A percentile compares a stretch with the other conserved stretches of the same genome.
Evolutionary conservation across 2,329 filamentous ascomycete genomes (phyloP).

Genomic region (Trichoderma guizhouense): DNA sequence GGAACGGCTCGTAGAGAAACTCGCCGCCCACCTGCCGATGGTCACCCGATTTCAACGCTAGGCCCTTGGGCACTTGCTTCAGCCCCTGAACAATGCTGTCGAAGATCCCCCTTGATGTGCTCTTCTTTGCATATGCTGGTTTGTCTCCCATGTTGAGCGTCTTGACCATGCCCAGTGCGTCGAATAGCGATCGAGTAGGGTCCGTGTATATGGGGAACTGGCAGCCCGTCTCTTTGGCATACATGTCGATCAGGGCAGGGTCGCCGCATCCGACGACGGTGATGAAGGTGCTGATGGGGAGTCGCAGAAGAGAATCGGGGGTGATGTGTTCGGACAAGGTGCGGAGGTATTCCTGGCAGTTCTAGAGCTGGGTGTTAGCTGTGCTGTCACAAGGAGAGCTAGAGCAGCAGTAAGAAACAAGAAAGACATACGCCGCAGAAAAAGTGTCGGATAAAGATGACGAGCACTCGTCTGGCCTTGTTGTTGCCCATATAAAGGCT

Average conservation of each 20-base stretch:
- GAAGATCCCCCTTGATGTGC: constrained; percentile 48
- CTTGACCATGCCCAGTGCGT: constrained; percentile 64
- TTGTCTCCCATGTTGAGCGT: constrained; percentile 57
- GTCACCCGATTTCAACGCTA: constrained; percentile 63
- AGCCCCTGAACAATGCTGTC: constrained; percentile 58
- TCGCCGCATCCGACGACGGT: constrained; percentile 71
- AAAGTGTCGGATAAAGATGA: constrained; percentile 76
- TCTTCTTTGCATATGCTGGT: constrained; percentile 62
- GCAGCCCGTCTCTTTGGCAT: constrained; percentile 60
- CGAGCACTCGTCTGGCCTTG: constrained; percentile 55
- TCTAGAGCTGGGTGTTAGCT: constrained; percentile 42
- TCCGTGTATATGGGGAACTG: constrained; percentile 77
- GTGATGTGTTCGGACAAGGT: constrained; percentile 58
- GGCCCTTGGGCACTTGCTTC: constrained; percentile 52
- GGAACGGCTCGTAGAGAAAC: constrained; percentile 66
- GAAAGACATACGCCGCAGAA: constrained; percentile 66
- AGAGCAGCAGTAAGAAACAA: background rate
- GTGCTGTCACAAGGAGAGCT: background rate
- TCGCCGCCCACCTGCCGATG: constrained; percentile 71
- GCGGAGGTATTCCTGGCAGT: constrained; percentile 72
- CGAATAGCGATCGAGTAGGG: constrained; percentile 63
- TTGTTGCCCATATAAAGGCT: constrained; percentile 58
- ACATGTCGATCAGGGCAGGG: constrained; percentile 64
- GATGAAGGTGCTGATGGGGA: constrained; percentile 59
- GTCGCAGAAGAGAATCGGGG: constrained; percentile 45